These are phyloP conservation scores for Tolypocladium endophyticum DNA, from an alignment of 2,329 filamentous ascomycete species.

Conservation along the genomic window DNA sequence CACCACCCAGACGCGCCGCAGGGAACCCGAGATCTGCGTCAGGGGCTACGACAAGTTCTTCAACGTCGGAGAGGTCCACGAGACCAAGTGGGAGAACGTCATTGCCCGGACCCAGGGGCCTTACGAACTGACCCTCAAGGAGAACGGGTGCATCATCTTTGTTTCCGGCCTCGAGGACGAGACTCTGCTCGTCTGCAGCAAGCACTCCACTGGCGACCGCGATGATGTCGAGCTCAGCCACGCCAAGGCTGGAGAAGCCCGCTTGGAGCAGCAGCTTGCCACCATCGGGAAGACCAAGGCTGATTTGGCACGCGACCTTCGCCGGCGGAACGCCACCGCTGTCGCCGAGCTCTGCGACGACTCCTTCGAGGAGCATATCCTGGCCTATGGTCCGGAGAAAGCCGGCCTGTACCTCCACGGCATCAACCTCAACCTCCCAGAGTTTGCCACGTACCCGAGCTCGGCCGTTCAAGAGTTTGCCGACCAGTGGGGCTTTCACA, in stretches of 20 bases:
- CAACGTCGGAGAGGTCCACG: constrained; percentile 73
- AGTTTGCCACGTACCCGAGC: constrained; percentile 81
- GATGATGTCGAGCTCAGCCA: constrained; percentile 65
- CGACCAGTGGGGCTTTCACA: constrained; percentile 85
- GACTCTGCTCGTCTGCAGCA: constrained; percentile 92
- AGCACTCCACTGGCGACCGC: constrained; percentile 87
- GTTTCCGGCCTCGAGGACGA: constrained; percentile 84
- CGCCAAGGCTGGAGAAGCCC: constrained; percentile 70
- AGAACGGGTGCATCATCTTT: constrained; percentile 99
- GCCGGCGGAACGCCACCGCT: constrained; percentile 78
- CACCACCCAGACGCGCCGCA: constrained; percentile 59
- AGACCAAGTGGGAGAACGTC: constrained; percentile 78
- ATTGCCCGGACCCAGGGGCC: constrained; percentile 66
- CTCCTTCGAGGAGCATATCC: constrained; percentile 89
- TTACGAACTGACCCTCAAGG: constrained; percentile 93
- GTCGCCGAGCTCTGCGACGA: constrained; percentile 97
- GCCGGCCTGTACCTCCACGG: constrained; percentile 93
- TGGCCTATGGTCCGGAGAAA: constrained; percentile 72
- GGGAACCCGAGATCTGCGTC: constrained; percentile 66
- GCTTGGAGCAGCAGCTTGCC: constrained; percentile 70
- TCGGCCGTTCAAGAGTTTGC: constrained; percentile 81
- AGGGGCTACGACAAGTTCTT: constrained; percentile 99
- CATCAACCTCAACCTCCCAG: constrained; percentile 88
- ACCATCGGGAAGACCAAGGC: constrained; percentile 66
- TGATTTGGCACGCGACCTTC: constrained; percentile 67